phyloP scores from a whole-genome alignment of 495 filamentous ascomycete genomes.

The Trichoderma erinaceum region DNA sequence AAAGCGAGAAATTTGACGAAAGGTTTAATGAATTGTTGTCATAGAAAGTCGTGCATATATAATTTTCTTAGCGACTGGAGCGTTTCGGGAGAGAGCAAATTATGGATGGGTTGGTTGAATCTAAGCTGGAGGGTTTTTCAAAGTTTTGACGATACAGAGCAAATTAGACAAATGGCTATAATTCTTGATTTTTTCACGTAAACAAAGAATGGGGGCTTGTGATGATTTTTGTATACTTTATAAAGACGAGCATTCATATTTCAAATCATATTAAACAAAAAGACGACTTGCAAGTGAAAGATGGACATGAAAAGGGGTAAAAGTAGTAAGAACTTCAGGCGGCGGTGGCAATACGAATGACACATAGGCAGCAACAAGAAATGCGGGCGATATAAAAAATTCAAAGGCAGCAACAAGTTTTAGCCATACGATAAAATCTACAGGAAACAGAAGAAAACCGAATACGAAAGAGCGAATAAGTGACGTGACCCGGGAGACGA shows the following conservation, averaged over 20 bases:
- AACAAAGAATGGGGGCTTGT: neutral
- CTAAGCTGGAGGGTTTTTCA: neutral
- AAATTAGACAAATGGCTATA: neutral
- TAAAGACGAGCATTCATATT: too few species aligned
- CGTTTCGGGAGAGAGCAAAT: neutral
- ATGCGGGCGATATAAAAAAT: too few species aligned
- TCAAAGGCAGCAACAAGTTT: neutral
- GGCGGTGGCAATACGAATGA: too few species aligned
- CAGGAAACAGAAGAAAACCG: neutral
- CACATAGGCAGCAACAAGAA: too few species aligned
- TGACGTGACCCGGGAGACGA: neutral
- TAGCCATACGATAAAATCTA: neutral
- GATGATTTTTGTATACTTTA: neutral
- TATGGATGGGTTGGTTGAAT: neutral
- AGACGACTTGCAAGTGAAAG: too few species aligned
- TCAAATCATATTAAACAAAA: too few species aligned
- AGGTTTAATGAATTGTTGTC: neutral
- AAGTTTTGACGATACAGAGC: neutral
- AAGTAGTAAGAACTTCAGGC: too few species aligned
- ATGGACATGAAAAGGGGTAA: too few species aligned
- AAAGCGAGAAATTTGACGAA: neutral
- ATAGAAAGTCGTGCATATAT: neutral
- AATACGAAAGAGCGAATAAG: neutral
- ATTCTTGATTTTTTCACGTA: neutral
- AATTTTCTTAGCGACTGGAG: conserved; percentile 5